phyloP scores from a whole-genome alignment of 768 basidiomycete species.

The Coprinellus aureogranulatus region DNA sequence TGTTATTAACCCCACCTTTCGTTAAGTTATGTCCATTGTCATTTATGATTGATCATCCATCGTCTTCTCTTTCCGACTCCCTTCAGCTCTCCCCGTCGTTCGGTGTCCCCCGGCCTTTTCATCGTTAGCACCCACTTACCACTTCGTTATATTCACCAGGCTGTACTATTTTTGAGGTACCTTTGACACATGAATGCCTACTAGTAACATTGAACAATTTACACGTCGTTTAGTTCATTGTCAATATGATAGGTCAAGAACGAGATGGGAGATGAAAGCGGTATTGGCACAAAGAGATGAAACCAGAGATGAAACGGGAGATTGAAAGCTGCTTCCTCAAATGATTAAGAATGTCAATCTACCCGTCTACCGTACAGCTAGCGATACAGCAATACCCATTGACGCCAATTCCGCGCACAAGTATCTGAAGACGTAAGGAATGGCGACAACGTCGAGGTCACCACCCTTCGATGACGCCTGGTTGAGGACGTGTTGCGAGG shows the following conservation, averaged over 20 bases:
- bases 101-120: too few relatives aligned
- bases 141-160: too few relatives aligned
- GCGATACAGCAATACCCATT: conserved; percentile 92
- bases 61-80: too few relatives aligned
- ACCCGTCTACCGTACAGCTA: conserved; percentile 60
- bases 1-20: too few relatives aligned
- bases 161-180: not conserved
- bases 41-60: too few relatives aligned
- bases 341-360: too few relatives aligned
- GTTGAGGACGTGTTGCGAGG: conserved; percentile 65
- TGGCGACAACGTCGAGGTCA: conserved; percentile 90
- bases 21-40: not conserved
- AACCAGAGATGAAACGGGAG: too few relatives aligned
- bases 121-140: too few relatives aligned
- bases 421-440: conserved; percentile 94
- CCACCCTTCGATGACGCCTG: conserved; percentile 64
- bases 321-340: too few relatives aligned
- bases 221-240: not conserved
- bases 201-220: not conserved
- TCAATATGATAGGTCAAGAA: not conserved
- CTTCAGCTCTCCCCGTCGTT: not conserved
- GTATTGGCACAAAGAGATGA: too few relatives aligned
- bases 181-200: too few relatives aligned
- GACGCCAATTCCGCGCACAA: conserved; percentile 95
- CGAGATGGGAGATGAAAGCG: too few relatives aligned